Base-by-base conservation (phyloP, 805 yeast species). In the Lipomyces starkeyi region DNA sequence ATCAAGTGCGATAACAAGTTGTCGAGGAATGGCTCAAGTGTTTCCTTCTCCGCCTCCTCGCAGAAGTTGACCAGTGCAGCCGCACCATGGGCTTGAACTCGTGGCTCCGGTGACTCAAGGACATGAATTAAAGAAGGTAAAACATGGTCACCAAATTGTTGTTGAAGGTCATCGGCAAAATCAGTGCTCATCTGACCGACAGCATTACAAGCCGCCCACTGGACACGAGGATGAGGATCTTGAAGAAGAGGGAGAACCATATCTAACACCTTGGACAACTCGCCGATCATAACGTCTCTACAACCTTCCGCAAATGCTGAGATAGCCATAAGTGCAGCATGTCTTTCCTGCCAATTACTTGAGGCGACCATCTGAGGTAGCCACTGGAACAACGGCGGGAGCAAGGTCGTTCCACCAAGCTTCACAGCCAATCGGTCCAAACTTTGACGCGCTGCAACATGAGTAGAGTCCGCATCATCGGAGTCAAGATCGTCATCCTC, bases 261-360 rank as follows among this genome's bases (percentile, higher is more conserved):
- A 74, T 91, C 96, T 72, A 95, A 81, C 58, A 95, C 87, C 75
- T 86, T 87, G 68, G 93, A 91, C 60, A 92, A 90, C 77, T 93
- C 97, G 40, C 86, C 82, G 59, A 91, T 89, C 79, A 95, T 83
- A 14, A 90, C 92, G 73, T 93, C 98, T 60, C 91, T 85, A 80
- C 98, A 94, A 62, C 99, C 99, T 81, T 95, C 99, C 53, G 98
- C 98, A 27, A 97, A 97, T 4, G 97, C 88, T 0, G 98, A 93
- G 34, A 95, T 82, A 0, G 98, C 98, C 98, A 95, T 95, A 65
- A 95, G 81, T 1, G 98, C 97, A 29, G 97, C 99, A 78, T 93
- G 97, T 70, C 97, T 89, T 78, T 93, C 97, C 78, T 97, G 88
- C 99, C 99, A 95, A 69, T 87, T 85, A 40, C 81, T 77, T 1